Conservation (phyloP, 2,329 filamentous ascomycete species). For the Fusarium coffeatum region DNA sequence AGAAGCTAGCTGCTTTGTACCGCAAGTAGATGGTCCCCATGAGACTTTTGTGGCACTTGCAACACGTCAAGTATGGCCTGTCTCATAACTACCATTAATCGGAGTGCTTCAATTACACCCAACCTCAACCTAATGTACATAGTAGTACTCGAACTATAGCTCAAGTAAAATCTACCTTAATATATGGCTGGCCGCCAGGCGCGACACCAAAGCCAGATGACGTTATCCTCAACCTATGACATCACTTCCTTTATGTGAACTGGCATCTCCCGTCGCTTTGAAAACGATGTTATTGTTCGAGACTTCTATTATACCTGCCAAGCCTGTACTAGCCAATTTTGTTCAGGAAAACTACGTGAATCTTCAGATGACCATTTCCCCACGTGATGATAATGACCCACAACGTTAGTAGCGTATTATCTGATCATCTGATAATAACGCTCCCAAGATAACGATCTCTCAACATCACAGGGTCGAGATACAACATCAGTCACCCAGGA, state of each 20-base stretch:
- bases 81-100: fast-evolving
- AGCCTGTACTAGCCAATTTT: background rate
- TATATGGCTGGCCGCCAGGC: background rate
- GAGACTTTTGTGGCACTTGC: fast-evolving
- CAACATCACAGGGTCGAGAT: background rate
- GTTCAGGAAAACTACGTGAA: background rate
- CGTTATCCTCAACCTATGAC: too few relatives aligned
- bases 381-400: conserved; percentile 20
- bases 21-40: background rate
- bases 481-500: background rate
- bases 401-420: conserved; percentile 3
- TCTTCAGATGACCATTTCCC: background rate
- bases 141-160: background rate
- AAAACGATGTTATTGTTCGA: background rate
- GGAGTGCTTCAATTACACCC: fast-evolving
- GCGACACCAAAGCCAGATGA: background rate
- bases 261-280: background rate
- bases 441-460: background rate
- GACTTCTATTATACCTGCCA: background rate
- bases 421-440: conserved; percentile 26
- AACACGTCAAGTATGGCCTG: fast-evolving
- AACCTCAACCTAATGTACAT: background rate
- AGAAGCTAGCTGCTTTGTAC: conserved; percentile 23
- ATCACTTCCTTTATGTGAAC: background rate
- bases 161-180: background rate